Evolutionary conservation across 768 basidiomycete species (phyloP), one percentile per base, ranked within the genome.

Genomic region (Calocybe cyanea): DNA sequence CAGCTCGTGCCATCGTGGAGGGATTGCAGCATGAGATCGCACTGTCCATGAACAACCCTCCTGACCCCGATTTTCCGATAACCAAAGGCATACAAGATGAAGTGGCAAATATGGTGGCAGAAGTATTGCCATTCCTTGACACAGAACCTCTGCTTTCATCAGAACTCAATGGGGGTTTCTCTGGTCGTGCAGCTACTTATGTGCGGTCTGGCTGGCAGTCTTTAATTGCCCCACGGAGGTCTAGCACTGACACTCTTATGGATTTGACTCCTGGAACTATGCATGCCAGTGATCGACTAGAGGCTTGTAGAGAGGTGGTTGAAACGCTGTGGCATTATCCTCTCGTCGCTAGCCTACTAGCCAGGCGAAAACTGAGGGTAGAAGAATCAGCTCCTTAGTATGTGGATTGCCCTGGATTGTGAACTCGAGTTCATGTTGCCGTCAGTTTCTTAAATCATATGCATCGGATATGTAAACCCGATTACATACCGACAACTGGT

Each of bases 351-450:
- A 66, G 72, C 46, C 65, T 87, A 23, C 39, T 86, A 43, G 66
- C 74, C 40, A 63, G 71, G 31, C 75, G 81, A 37, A 81, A 76
- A 56, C 63, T 89, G 53, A 72, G 76, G 43, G 67, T 90, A 7
- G 84, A 88, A 49, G 88, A 90, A 57, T 85, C 83, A 6, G 83
- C 83, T 4, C 68, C 80, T 19, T 88, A 84, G 88, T 90, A 61
- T 59, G 85, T 65, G n/a, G 7, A 37, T 46, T 28, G n/a, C n/a
- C 44, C 46, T 34, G 25, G 25, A 46, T 31, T 48, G 6, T 20
- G 41, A 33, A 9, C 40, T 42, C 33, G 21, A 35, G 24, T 10
- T 33, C 35, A 34, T 32, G 4, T 10, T 31, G 30, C 31, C 30
- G 30, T 2, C 49, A 91, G 88, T 63, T 90, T 90, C 61, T 57